Base-by-base conservation (phyloP, 1,139 yeast species). In the Sporopachydermia cereana region DNA sequence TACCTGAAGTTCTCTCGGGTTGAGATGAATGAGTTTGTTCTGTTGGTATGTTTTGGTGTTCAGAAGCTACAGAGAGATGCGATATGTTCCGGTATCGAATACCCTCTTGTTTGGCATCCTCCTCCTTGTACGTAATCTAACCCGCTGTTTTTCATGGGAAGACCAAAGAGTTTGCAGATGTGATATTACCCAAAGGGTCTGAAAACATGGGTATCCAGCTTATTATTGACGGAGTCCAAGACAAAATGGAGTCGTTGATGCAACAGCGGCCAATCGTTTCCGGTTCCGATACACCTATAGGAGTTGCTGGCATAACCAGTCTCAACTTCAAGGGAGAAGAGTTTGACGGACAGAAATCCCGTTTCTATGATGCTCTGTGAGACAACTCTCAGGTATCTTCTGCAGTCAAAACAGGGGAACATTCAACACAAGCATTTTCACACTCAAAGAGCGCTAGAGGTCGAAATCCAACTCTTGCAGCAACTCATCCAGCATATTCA, bases 91-190 rank as follows among this genome's bases (percentile, higher is more conserved):
- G n/a, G n/a, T n/a, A n/a, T n/a, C n/a, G n/a, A n/a, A n/a, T n/a
- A n/a, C n/a, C n/a, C n/a, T n/a, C n/a, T n/a, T n/a, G n/a, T n/a
- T n/a, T n/a, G n/a, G n/a, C n/a, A n/a, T n/a, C n/a, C n/a, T n/a
- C n/a, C n/a, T n/a, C n/a, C n/a, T n/a, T n/a, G n/a, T n/a, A n/a
- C n/a, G n/a, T n/a, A n/a, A n/a, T n/a, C n/a, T n/a, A n/a, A n/a
- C n/a, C n/a, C n/a, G n/a, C n/a, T n/a, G n/a, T n/a, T n/a, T n/a
- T n/a, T n/a, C n/a, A n/a, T n/a, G n/a, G n/a, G n/a, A 27, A 46
- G 29, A 85, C 96, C 2, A 82, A 83, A 59, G 79, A 79, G 49
- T 72, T 67, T 50, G 94, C 96, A 1, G 96, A 88, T 59, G 77
- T 86, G 16, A 76, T 88, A 41, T 69, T 88, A 57, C 95, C 95